phyloP scores from a whole-genome alignment of 1,139 yeast genomes.

The Yamadazyma jaroonii region DNA sequence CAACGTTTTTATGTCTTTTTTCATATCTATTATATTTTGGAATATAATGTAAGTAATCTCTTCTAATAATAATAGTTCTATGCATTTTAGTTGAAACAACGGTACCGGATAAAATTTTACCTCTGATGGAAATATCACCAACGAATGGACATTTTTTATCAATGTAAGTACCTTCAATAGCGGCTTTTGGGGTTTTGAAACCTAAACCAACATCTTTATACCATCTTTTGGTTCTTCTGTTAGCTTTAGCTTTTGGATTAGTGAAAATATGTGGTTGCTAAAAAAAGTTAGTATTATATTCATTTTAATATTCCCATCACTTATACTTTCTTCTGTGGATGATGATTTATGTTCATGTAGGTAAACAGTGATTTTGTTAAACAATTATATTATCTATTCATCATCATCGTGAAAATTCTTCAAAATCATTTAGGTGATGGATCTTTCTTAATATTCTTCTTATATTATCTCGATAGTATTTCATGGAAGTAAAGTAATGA shows the following conservation, averaged over 20 bases:
- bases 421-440: too few species aligned
- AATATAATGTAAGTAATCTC: constrained; percentile 99
- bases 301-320: background rate
- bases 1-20: constrained; percentile 99
- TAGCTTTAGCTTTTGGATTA: constrained; percentile 99
- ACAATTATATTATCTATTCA: background rate
- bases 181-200: constrained; percentile 99
- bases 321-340: too few species aligned
- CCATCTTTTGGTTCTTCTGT: constrained; percentile 99
- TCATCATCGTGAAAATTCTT: background rate
- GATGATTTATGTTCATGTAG: too few species aligned
- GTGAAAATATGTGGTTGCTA: constrained; percentile 99
- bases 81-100: constrained; percentile 99
- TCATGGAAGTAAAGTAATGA: background rate
- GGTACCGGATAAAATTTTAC: constrained; percentile 97
- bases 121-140: constrained; percentile 97
- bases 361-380: too few species aligned
- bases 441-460: too few species aligned
- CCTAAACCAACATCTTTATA: constrained; percentile 99
- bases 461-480: background rate
- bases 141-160: constrained; percentile 99
- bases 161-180: constrained; percentile 97
- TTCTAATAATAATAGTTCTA: constrained; percentile 99
- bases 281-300: constrained; percentile 8
- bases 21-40: constrained; percentile 99